Evolutionary conservation across 2,329 filamentous ascomycete species (phyloP).

Genomic region (Diaporthe sp.): DNA sequence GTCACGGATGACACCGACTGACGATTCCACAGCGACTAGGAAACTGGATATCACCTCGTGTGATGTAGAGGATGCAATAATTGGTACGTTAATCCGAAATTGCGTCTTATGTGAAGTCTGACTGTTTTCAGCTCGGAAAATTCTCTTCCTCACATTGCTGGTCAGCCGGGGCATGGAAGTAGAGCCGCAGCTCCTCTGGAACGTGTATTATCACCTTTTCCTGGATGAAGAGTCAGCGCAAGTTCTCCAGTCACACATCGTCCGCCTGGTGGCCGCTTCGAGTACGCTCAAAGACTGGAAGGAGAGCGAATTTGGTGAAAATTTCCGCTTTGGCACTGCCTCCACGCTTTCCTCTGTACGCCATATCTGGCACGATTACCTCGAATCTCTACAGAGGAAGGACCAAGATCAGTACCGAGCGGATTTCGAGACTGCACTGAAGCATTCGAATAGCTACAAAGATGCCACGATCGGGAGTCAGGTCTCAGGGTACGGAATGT

Average conservation of each 20-base stretch:
- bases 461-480: not conserved
- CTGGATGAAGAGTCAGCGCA: slow-evolving; percentile 55
- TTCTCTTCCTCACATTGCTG: slow-evolving; percentile 66
- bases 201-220: slow-evolving; percentile 68
- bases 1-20: slow-evolving; percentile 40
- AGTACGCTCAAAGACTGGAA: slow-evolving; percentile 60
- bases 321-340: slow-evolving; percentile 18
- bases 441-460: slow-evolving; percentile 13
- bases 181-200: slow-evolving; percentile 58
- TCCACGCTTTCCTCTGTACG: slow-evolving; percentile 54
- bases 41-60: slow-evolving; percentile 70
- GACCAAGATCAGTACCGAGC: slow-evolving; percentile 43
- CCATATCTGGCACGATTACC: slow-evolving; percentile 57
- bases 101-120: slow-evolving; percentile 22
- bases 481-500: not conserved
- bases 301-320: slow-evolving; percentile 56
- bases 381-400: slow-evolving; percentile 37
- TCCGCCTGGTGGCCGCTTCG: slow-evolving; percentile 58
- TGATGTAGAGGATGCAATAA: slow-evolving; percentile 63
- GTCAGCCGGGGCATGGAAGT: slow-evolving; percentile 54
- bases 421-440: slow-evolving; percentile 38
- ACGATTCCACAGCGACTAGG: slow-evolving; percentile 51
- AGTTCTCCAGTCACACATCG: slow-evolving; percentile 57
- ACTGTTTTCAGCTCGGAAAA: slow-evolving; percentile 63
- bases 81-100: slow-evolving; percentile 57